Base-by-base conservation (phyloP, 805 yeast genomes). In the Wickerhamomyces strasburgensis region DNA sequence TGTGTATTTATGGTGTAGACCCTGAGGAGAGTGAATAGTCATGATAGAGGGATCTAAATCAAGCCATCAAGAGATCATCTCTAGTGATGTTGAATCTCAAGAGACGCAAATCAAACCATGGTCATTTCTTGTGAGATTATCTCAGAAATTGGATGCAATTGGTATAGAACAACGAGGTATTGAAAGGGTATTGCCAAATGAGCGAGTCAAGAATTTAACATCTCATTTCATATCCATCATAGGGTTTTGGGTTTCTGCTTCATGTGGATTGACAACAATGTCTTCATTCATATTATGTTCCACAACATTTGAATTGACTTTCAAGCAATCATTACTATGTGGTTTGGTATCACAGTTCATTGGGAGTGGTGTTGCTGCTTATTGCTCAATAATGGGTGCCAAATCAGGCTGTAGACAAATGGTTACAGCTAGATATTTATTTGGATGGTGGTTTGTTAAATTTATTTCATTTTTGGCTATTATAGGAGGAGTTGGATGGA, bases 341-440 rank as follows among this genome's bases (percentile, higher is more conserved):
- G 94, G 94, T 2, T 44, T 82, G 15, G 46, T 78, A 5, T 86
- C 86, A 1, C 73, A 75, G 41, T 57, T 75, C 21, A 48, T 83
- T 2, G 96, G 96, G 0, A 80, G 93, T 52, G 56, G 72, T 6
- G 64, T 85, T 19, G 95, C 95, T 3, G 93, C 86, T 0, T 85
- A 84, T 54, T 84, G 93, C 55, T 72, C 94, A 5, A 71, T 78
- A 5, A 78, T 87, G 87, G 96, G 96, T 3, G 95, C 96, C 1
- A 69, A 87, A 39, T 84, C 95, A 0, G 96, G 96, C 0, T 75
- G 93, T 44, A 68, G 96, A 51, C 95, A 87, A 54, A 83, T 87
- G 88, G 89, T 86, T 8, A 72, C 85, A 15, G 81, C 88, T 2
- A 68, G 95, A 44, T 85, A 71, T 48, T 64, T 85, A 31, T 87